A percentile compares a stretch with the other conserved stretches of the same genome.
These are phyloP conservation scores for Trichoderma atroviride DNA, from an alignment of 2,329 filamentous ascomycete species.

Conservation along the genomic window DNA sequence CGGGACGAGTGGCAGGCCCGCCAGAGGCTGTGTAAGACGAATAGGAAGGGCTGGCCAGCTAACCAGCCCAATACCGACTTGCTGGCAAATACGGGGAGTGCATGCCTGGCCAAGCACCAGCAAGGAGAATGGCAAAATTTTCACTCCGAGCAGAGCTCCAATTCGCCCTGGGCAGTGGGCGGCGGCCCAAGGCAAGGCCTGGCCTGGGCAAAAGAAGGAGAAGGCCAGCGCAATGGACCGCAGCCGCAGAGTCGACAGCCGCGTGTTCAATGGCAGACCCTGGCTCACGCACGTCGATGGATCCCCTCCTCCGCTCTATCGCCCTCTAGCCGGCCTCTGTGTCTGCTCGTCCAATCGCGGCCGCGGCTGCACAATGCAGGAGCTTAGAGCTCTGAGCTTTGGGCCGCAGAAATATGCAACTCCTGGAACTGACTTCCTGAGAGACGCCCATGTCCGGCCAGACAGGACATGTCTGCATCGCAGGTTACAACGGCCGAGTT, in stretches of 20 bases:
- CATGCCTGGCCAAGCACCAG: slow-evolving; percentile 4
- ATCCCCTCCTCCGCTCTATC: slow-evolving; percentile 19
- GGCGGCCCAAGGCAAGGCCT: slow-evolving; percentile 14
- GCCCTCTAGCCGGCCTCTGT: slow-evolving; percentile 6
- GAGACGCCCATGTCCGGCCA: slow-evolving; percentile 4
- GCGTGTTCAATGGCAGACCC: slow-evolving; percentile 19
- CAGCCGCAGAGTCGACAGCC: slow-evolving; percentile 22
- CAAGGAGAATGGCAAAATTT: slow-evolving; percentile 19
- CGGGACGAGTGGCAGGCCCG: slow-evolving; percentile 15
- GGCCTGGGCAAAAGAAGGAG: background rate
- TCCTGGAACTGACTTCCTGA: slow-evolving; percentile 15
- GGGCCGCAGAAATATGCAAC: slow-evolving; percentile 20
- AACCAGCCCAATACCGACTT: slow-evolving; percentile 21
- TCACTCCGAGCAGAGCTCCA: slow-evolving; percentile 17
- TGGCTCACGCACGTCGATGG: slow-evolving; percentile 20
- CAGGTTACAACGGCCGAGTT: slow-evolving; percentile 5
- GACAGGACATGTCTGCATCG: slow-evolving; percentile 12
- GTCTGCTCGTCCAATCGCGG: slow-evolving; percentile 5
- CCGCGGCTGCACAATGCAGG: slow-evolving; percentile 23
- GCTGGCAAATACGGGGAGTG: slow-evolving; percentile 25
- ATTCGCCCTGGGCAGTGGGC: slow-evolving; percentile 14
- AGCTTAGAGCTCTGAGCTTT: slow-evolving; percentile 21
- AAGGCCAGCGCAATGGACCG: slow-evolving; percentile 24
- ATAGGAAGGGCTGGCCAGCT: background rate
- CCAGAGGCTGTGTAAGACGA: slow-evolving; percentile 21